These are phyloP conservation scores for Adiantum capillusveneris DNA, from an alignment of 75 land plant genomes.

Conservation along the genomic window DNA sequence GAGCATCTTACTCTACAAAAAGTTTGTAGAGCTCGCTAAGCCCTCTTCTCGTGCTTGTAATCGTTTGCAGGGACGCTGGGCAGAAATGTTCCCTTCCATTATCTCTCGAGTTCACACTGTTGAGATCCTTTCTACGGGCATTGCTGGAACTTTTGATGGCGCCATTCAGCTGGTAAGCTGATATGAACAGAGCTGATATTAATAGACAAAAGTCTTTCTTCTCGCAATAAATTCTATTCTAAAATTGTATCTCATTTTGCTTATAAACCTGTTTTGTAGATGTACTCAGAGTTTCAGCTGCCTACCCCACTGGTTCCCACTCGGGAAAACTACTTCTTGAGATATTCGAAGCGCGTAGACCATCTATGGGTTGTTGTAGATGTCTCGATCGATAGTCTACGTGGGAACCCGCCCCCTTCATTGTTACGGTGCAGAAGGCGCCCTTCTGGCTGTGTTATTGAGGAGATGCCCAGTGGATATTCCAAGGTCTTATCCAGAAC, in stretches of 20 bases:
- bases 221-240: background rate
- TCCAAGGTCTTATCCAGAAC: constrained; percentile 43
- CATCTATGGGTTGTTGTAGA: constrained; percentile 78
- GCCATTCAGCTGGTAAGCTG: constrained; percentile 85
- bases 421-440: constrained; percentile 43
- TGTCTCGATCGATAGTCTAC: constrained; percentile 62
- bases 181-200: too few species aligned
- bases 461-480: constrained; percentile 83
- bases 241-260: background rate
- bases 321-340: constrained; percentile 55
- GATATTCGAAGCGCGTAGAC: constrained; percentile 71
- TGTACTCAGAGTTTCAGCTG: constrained; percentile 81
- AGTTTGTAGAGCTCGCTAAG: too few species aligned
- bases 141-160: constrained; percentile 71
- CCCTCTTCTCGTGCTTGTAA: background rate
- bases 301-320: constrained; percentile 81
- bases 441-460: constrained; percentile 78
- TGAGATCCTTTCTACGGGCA: constrained; percentile 74
- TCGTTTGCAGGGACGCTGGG: constrained; percentile 42
- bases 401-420: constrained; percentile 30
- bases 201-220: too few species aligned
- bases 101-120: constrained; percentile 53
- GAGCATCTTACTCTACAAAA: too few species aligned
- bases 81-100: constrained; percentile 59
- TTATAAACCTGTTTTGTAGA: too few species aligned